Conservation (phyloP, 139 green algal genomes). For the Volvox reticuliferus region DNA sequence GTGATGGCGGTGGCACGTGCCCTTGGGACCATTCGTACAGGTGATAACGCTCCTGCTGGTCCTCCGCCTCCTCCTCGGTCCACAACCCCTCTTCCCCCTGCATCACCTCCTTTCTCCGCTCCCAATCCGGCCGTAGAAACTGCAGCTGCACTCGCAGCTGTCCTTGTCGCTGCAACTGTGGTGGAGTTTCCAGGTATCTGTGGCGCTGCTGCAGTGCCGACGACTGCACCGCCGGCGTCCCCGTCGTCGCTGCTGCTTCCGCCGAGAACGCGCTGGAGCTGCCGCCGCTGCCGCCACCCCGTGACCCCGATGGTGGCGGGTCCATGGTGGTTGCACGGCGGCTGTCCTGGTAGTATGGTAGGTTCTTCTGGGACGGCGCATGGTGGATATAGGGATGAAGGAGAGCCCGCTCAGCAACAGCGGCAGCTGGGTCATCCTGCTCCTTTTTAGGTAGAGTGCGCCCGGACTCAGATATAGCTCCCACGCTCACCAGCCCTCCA, state of each 20-base stretch:
- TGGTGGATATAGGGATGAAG: background rate
- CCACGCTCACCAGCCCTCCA: too few species aligned
- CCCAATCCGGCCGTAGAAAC: background rate
- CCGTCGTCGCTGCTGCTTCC: background rate
- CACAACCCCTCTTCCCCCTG: background rate
- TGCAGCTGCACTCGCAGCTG: background rate
- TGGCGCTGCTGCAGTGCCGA: background rate
- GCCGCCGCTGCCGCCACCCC: background rate
- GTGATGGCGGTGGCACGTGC: background rate
- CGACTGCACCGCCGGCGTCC: too few species aligned
- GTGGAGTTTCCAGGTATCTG: background rate
- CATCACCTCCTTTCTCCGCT: background rate
- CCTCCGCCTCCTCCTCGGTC: background rate
- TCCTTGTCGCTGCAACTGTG: background rate
- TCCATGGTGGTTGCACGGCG: background rate
- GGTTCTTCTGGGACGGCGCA: background rate
- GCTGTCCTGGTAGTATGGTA: background rate
- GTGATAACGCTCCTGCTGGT: background rate
- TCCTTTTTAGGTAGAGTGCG: background rate
- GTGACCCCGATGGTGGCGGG: background rate
- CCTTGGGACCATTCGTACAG: background rate
- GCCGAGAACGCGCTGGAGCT: background rate
- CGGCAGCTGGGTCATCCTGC: background rate
- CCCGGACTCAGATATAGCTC: too few species aligned
- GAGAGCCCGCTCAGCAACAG: background rate